Evolutionary conservation across 1,284 basidiomycete species (phyloP).

Genomic region (Paramarasmius palmivorus): DNA sequence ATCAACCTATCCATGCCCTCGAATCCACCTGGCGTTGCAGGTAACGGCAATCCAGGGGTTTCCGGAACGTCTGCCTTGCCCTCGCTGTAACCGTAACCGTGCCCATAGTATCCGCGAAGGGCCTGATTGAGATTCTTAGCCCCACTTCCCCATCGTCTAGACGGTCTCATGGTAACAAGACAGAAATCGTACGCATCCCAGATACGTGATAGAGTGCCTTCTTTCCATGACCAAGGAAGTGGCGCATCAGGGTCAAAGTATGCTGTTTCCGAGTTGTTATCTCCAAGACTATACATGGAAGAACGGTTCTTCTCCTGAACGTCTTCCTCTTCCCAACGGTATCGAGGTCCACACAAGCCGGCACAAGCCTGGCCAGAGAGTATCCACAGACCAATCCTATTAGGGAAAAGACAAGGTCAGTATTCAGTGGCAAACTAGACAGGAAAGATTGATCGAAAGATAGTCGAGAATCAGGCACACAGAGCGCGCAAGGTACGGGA

Average conservation of each 20-base stretch:
- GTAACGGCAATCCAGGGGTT: constrained; percentile 18
- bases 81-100: constrained; percentile 4
- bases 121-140: constrained; percentile 26
- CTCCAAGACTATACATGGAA: constrained; percentile 40
- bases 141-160: constrained; percentile 29
- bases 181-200: constrained; percentile 83
- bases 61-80: constrained; percentile 25
- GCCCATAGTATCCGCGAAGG: constrained; percentile 7
- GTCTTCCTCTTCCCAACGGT: constrained; percentile 79
- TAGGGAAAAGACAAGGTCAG: neutral
- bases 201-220: constrained; percentile 67
- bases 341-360: constrained; percentile 79
- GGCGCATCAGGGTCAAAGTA: constrained; percentile 24
- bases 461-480: neutral
- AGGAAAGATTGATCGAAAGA: constrained; percentile 1
- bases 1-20: constrained; percentile 68
- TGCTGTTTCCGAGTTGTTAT: constrained; percentile 41
- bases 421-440: neutral
- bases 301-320: constrained; percentile 50
- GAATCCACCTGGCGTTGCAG: constrained; percentile 29
- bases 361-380: constrained; percentile 72
- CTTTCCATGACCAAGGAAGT: constrained; percentile 76
- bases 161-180: constrained; percentile 45
- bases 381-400: constrained; percentile 73
- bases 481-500: neutral